phyloP scores from a whole-genome alignment of 805 yeast genomes.

The Diddensiella santjacobensis region DNA sequence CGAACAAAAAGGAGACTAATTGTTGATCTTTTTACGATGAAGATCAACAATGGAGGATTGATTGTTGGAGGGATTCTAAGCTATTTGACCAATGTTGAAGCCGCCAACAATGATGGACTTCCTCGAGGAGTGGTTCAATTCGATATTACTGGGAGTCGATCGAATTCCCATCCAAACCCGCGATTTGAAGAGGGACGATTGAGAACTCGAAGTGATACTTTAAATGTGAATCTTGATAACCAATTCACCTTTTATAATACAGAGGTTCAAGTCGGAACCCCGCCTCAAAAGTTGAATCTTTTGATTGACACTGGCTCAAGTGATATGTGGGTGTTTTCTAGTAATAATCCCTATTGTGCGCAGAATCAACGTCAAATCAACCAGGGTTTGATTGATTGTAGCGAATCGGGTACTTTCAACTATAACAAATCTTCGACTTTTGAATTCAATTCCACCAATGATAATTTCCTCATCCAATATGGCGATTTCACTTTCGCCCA shows the following conservation, averaged over 20 bases:
- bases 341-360: slow-evolving; percentile 43
- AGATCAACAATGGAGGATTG: no score
- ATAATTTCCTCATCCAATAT: slow-evolving; percentile 29
- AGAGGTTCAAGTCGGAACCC: slow-evolving; percentile 48
- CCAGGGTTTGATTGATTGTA: slow-evolving; percentile 21
- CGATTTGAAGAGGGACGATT: slow-evolving; percentile 8
- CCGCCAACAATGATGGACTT: not conserved
- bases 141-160: slow-evolving; percentile 14
- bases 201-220: not conserved
- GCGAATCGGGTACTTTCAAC: slow-evolving; percentile 31
- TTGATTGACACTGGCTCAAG: slow-evolving; percentile 68
- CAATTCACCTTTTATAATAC: slow-evolving; percentile 31
- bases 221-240: slow-evolving; percentile 25
- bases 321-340: slow-evolving; percentile 53
- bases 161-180: slow-evolving; percentile 17
- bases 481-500: slow-evolving; percentile 47
- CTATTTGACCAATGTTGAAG: no score
- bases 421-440: slow-evolving; percentile 31
- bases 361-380: slow-evolving; percentile 30
- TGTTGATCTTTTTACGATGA: no score
- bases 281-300: slow-evolving; percentile 49
- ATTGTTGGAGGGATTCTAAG: no score
- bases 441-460: slow-evolving; percentile 15
- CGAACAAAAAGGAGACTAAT: no score
- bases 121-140: slow-evolving; percentile 15